Evolutionary conservation across 257 asterid species (phyloP), one percentile per base, ranked within the genome.

Genomic region (Solanum chiquidenum): DNA sequence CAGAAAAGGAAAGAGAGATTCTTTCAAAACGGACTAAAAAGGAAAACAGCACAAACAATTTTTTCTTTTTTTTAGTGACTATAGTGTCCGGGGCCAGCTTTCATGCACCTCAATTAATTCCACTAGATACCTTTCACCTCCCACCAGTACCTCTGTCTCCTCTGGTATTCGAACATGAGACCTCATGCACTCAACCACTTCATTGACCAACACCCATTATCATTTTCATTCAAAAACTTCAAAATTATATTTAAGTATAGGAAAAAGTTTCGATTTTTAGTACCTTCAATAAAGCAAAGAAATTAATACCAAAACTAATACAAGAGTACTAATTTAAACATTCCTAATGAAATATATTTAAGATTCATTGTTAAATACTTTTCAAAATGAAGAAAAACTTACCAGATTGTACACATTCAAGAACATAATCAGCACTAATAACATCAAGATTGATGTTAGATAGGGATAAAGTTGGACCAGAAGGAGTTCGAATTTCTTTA

Each of bases 371-470:
- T 40, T 76, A 83, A 42, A 60, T 12, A 40, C 76, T 31, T n/a
- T 52, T 7, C 73, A 10, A 52, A 46, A 69, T 16, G 20, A 3
- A 23, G 18, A 88, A 68, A 52, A 8, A 10, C 64, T 42, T 69
- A 90, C 99, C 97, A 18, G 98, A 91, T 37, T 92, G 92, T 90
- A 96, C 88, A 88, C 96, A 95, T 60, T 95, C 92, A 25, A 97
- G 93, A 73, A 97, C 96, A 91, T 94, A 93, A 91, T 95, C 98
- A 68, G 91, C 86, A 91, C 98, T 97, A 88, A 97, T 86, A 35
- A 86, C 89, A 90, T 95, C 99, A 86, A 95, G 92, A 91, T 96
- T 92, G 87, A 95, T 87, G 89, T 86, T 88, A 71, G 96, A 92
- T 68, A 91, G 25, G 79, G 95, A 92, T 88, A 92, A 74, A 46